Base-by-base conservation (phyloP, 331 rosid genomes). In the Quercus lobata region DNA sequence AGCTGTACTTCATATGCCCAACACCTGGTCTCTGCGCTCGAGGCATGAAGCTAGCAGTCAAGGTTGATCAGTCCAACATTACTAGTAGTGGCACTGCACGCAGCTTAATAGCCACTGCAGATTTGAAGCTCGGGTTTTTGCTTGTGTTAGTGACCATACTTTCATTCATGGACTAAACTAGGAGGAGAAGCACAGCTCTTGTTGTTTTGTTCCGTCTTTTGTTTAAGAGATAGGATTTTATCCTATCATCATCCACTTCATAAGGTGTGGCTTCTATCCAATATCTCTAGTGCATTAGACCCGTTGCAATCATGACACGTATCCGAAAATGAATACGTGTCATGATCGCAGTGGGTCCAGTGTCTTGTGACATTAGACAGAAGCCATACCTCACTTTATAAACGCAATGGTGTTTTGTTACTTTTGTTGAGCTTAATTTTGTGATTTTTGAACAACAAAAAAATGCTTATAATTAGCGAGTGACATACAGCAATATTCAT, bases 1-100 rank as follows among this genome's bases (percentile, higher is more conserved):
- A 80, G 10, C 9, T 35, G 9, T 35, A 35, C 41, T 35, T 35
- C 41, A 35, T 35, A 35, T 6, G 41, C 41, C 41, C 41, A 35
- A 22, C 15, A 22, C 0, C 19, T 37, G 86, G 88, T 22, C 92
- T 87, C 76, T 88, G 92, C 69, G 1, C 1, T 5, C 7, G 12
- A 8, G 94, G 97, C 77, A 83, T 83, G 97, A 90, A 88, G 72
- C 87, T 92, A 6, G 0, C 11, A n/a, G 32, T 92, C 72, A 76
- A 69, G 41, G 41, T 35, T 35, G 9, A 35, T 35, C 41, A 6
- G 41, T 35, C 41, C 41, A 35, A 35, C 41, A 35, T 0, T 6
- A 35, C 2, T 35, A 35, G 41, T 35, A 35, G 41, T 35, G 9
- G 41, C 8, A 35, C 2, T 35, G 41, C 9, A 35, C 41, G 41